These are phyloP conservation scores for Acorus gramineus DNA, from an alignment of 106 monocot genomes.

Conservation along the genomic window DNA sequence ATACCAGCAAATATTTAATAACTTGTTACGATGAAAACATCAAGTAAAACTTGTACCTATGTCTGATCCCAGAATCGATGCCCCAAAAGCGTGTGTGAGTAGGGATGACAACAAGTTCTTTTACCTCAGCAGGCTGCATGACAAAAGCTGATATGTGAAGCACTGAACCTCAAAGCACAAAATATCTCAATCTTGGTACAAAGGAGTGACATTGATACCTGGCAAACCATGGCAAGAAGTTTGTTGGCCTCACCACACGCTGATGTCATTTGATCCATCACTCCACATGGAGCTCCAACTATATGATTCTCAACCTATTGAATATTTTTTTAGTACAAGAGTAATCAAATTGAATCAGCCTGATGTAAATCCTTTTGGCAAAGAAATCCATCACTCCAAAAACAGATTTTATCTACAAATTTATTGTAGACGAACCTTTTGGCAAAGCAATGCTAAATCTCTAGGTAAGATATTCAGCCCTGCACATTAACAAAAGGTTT, in stretches of 20 bases:
- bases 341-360: no score
- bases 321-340: neutral
- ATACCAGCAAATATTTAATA: no score
- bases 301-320: constrained; percentile 87
- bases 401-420: no score
- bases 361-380: no score
- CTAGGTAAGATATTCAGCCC: constrained; percentile 65
- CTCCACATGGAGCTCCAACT: constrained; percentile 97
- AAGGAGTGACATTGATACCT: constrained; percentile 28
- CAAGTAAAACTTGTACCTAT: constrained; percentile 41
- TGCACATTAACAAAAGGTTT: constrained; percentile 12
- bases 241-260: constrained; percentile 98
- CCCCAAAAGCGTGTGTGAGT: constrained; percentile 95
- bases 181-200: no score
- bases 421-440: constrained; percentile 43
- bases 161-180: no score
- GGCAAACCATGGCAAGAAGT: constrained; percentile 98
- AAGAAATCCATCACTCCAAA: no score
- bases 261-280: constrained; percentile 99
- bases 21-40: neutral
- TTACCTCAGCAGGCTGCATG: constrained; percentile 89
- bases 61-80: constrained; percentile 93
- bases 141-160: neutral
- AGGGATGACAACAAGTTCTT: constrained; percentile 80
- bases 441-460: constrained; percentile 90